Evolutionary conservation across 2,329 filamentous ascomycete species (phyloP).

Genomic region (Cyphellophora attinorum): DNA sequence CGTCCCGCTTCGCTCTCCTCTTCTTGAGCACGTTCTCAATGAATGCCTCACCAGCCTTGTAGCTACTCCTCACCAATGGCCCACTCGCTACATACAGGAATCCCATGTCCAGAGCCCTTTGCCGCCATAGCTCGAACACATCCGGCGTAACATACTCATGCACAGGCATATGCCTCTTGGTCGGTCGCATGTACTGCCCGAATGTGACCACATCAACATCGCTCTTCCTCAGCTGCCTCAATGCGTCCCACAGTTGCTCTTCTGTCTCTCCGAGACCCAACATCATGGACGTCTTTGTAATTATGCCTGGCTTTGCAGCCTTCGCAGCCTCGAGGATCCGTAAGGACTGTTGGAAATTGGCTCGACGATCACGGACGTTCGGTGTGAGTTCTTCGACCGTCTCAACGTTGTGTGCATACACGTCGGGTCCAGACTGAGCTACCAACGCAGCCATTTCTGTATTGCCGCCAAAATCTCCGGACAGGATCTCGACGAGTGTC

Average conservation of each 20-base stretch:
- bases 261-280: slow-evolving; percentile 89
- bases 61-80: slow-evolving; percentile 84
- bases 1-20: slow-evolving; percentile 30
- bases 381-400: slow-evolving; percentile 87
- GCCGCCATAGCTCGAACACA: slow-evolving; percentile 83
- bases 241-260: slow-evolving; percentile 67
- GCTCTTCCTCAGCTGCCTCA: slow-evolving; percentile 68
- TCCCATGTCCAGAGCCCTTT: slow-evolving; percentile 83
- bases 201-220: slow-evolving; percentile 94
- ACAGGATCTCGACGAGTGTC: slow-evolving; percentile 36
- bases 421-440: slow-evolving; percentile 79
- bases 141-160: slow-evolving; percentile 89
- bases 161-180: slow-evolving; percentile 94
- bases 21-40: slow-evolving; percentile 97
- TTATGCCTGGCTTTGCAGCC: slow-evolving; percentile 62
- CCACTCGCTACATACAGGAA: slow-evolving; percentile 96
- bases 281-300: slow-evolving; percentile 99
- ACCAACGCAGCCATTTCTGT: slow-evolving; percentile 79
- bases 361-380: slow-evolving; percentile 78
- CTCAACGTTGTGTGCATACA: slow-evolving; percentile 96
- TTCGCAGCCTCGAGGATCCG: slow-evolving; percentile 74
- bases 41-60: slow-evolving; percentile 96
- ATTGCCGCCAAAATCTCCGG: slow-evolving; percentile 80
- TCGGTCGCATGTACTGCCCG: slow-evolving; percentile 99
- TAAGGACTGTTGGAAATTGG: slow-evolving; percentile 79